A percentile compares a stretch with the other conserved stretches of the same genome.
These are phyloP conservation scores for Lupinus albus DNA, from an alignment of 306 rosid genomes.

Conservation along the genomic window DNA sequence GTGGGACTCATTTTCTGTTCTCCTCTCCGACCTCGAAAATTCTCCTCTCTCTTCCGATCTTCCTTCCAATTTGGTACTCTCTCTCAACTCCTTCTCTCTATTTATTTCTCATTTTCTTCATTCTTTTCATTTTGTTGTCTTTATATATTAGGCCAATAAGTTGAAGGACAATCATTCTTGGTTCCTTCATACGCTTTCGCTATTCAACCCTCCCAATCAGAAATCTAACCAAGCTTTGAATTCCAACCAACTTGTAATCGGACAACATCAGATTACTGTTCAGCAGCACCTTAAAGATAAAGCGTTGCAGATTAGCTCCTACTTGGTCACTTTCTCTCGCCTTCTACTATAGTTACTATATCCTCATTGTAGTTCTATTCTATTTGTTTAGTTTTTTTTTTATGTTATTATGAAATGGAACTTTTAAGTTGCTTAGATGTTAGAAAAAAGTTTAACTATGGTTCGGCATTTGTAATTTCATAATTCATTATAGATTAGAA, in stretches of 20 bases:
- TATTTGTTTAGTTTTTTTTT: neutral
- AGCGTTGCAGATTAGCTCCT: constrained; percentile 74
- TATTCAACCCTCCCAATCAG: constrained; percentile 71
- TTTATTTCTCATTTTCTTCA: neutral
- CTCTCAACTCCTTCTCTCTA: constrained; percentile 3
- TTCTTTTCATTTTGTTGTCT: constrained; percentile 24
- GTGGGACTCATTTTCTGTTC: constrained; percentile 85
- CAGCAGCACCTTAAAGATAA: constrained; percentile 69
- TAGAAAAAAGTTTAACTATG: constrained; percentile 3
- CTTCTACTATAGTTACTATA: neutral
- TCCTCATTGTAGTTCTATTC: neutral
- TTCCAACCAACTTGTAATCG: constrained; percentile 63
- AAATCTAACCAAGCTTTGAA: constrained; percentile 75
- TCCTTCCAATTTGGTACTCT: constrained; percentile 65
- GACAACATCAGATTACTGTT: constrained; percentile 60
- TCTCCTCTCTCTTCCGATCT: constrained; percentile 65
- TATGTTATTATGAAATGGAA: neutral
- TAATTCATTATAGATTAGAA: neutral
- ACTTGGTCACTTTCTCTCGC: constrained; percentile 56
- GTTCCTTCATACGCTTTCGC: constrained; percentile 64
- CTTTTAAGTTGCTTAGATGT: neutral
- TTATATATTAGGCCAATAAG: constrained; percentile 68
- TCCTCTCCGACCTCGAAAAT: constrained; percentile 74
- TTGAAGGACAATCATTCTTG: constrained; percentile 72
- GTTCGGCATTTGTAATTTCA: constrained; percentile 14